Conservation (phyloP, 139 green algal genomes). For the Picocystis salinarum region DNA sequence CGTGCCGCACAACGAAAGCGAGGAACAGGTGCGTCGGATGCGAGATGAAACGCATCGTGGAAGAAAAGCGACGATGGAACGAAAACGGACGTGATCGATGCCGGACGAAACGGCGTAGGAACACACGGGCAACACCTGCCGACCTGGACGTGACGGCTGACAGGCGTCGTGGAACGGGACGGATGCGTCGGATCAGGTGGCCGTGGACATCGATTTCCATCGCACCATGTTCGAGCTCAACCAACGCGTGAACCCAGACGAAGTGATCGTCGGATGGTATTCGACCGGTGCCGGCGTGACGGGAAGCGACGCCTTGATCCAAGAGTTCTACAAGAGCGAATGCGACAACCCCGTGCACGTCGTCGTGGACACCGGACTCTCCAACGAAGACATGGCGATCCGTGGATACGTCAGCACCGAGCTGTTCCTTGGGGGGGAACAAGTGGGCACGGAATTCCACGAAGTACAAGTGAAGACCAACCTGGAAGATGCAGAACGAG, state of each 20-base stretch:
- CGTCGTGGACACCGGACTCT: conserved; percentile 2
- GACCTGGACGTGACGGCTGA: not conserved
- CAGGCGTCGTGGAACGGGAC: not conserved
- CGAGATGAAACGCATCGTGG: not conserved
- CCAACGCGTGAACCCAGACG: conserved; percentile 56
- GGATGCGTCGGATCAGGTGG: conserved; percentile 42
- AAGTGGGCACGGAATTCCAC: conserved; percentile 71
- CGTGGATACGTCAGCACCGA: no score
- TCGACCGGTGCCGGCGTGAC: conserved; percentile 53
- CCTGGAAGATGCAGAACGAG: conserved; percentile 10
- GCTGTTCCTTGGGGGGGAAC: conserved; percentile 31
- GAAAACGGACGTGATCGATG: not conserved
- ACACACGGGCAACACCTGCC: not conserved
- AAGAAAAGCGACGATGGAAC: conserved; percentile 4
- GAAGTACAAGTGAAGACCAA: conserved; percentile 58
- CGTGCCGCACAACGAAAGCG: conserved; percentile 84
- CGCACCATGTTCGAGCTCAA: conserved; percentile 79
- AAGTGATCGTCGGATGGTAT: conserved; percentile 84
- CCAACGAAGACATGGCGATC: not conserved
- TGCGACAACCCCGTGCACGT: conserved; percentile 9
- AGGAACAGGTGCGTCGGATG: conserved; percentile 69
- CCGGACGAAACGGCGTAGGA: not conserved
- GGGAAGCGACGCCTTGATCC: conserved; percentile 70
- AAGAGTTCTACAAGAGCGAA: conserved; percentile 67
- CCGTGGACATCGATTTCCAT: conserved; percentile 85